Percentiles rank a stretch among this genome's conserved stretches.
These are phyloP conservation scores for Musa acuminata DNA, from an alignment of 176 grass and related monocot species.

Conservation along the genomic window DNA sequence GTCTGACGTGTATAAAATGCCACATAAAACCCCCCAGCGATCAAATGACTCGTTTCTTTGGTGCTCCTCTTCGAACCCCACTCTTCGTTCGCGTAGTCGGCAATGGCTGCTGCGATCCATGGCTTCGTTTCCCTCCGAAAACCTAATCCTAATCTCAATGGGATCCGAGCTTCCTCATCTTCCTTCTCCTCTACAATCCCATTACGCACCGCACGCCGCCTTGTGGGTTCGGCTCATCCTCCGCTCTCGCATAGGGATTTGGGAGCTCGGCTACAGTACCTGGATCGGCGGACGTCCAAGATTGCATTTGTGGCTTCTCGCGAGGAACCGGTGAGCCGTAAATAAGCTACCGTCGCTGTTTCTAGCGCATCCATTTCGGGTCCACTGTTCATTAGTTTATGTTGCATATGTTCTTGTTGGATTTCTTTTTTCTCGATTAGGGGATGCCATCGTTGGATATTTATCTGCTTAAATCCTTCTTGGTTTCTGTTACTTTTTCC, in stretches of 20 bases:
- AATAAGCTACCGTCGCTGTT: background rate
- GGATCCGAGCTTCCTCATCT: background rate
- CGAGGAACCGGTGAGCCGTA: slow-evolving; percentile 16
- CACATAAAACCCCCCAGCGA: too few relatives aligned
- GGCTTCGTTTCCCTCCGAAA: slow-evolving; percentile 1
- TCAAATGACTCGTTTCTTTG: too few relatives aligned
- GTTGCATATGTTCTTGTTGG: too few relatives aligned
- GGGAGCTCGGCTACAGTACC: background rate
- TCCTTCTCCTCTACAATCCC: background rate
- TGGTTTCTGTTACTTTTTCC: too few relatives aligned
- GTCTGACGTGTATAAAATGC: too few relatives aligned
- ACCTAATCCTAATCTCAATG: slow-evolving; percentile 10
- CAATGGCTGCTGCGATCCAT: slow-evolving; percentile 13
- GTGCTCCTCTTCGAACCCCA: too few relatives aligned
- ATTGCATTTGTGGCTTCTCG: slow-evolving; percentile 5
- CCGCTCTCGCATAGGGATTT: background rate
- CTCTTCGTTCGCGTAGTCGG: background rate
- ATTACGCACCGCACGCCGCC: background rate
- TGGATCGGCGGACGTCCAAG: background rate
- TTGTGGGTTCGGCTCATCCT: background rate
- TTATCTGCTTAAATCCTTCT: too few relatives aligned
- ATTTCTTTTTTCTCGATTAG: too few relatives aligned
- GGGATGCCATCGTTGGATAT: too few relatives aligned
- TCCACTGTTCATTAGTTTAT: too few relatives aligned
- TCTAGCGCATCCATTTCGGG: too few relatives aligned